A percentile compares a stretch with the other conserved stretches of the same genome.
Conservation (phyloP, 1,284 basidiomycete genomes). For the Microbotryum violaceum region DNA sequence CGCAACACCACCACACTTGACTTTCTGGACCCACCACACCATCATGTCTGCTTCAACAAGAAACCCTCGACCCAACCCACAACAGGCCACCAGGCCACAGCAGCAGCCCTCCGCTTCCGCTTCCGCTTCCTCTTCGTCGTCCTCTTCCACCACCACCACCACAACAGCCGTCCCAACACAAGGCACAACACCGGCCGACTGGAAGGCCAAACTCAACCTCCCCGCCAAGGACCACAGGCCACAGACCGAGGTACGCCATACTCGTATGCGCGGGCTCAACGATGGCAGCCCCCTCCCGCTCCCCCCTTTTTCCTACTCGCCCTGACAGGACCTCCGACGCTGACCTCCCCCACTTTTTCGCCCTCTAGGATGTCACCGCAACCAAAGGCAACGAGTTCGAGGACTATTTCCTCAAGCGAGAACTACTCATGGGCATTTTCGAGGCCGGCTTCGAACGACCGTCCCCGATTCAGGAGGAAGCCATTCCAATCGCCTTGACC, state of each 20-base stretch:
- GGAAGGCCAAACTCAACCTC: slow-evolving; percentile 62
- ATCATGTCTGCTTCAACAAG: too few relatives aligned
- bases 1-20: too few relatives aligned
- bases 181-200: slow-evolving; percentile 8
- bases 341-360: not conserved
- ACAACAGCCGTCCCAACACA: too few relatives aligned
- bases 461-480: slow-evolving; percentile 95
- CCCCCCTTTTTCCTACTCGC: not conserved
- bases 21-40: too few relatives aligned
- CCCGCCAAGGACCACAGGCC: slow-evolving; percentile 86
- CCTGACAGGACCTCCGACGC: not conserved
- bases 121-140: too few relatives aligned
- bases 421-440: slow-evolving; percentile 81
- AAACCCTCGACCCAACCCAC: too few relatives aligned
- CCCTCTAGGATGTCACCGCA: slow-evolving; percentile 69
- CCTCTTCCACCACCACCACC: too few relatives aligned
- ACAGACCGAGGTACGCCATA: slow-evolving; percentile 62
- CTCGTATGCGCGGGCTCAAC: not conserved
- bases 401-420: slow-evolving; percentile 68
- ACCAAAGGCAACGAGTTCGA: slow-evolving; percentile 90
- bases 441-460: slow-evolving; percentile 95
- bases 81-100: too few relatives aligned
- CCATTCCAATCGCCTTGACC: slow-evolving; percentile 54
- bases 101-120: too few relatives aligned
- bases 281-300: not conserved